Evolutionary conservation across 2,329 filamentous ascomycete species (phyloP).

Genomic region (Pseudogymnoascus sp.): DNA sequence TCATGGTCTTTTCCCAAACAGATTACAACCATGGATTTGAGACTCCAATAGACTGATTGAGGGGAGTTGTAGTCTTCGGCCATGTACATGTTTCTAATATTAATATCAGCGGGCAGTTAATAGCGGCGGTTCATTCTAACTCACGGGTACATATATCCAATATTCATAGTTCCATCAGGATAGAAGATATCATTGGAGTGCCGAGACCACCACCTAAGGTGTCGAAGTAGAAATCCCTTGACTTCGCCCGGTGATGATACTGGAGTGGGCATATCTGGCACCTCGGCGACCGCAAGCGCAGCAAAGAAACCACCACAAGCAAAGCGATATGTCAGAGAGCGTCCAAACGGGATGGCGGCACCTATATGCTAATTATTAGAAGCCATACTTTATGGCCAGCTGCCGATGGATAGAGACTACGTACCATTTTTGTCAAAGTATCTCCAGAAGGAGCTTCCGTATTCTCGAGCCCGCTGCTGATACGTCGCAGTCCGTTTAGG

Average conservation of each 20-base stretch:
- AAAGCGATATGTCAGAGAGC: slow-evolving; percentile 42
- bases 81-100: slow-evolving; percentile 41
- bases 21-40: slow-evolving; percentile 41
- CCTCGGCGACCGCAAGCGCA: slow-evolving; percentile 34
- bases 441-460: slow-evolving; percentile 35
- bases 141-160: slow-evolving; percentile 32
- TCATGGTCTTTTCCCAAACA: slow-evolving; percentile 28
- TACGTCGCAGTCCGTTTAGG: slow-evolving; percentile 30
- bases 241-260: slow-evolving; percentile 32
- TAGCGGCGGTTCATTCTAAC: slow-evolving; percentile 8
- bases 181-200: slow-evolving; percentile 36
- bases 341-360: slow-evolving; percentile 41
- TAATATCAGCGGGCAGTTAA: not conserved
- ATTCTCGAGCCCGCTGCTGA: slow-evolving; percentile 32
- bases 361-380: slow-evolving; percentile 26
- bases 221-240: slow-evolving; percentile 42
- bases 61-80: slow-evolving; percentile 48
- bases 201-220: slow-evolving; percentile 41
- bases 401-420: not conserved
- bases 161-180: slow-evolving; percentile 39
- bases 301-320: slow-evolving; percentile 41
- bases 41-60: slow-evolving; percentile 45
- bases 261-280: slow-evolving; percentile 30
- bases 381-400: not conserved
- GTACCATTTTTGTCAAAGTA: slow-evolving; percentile 39